phyloP scores from a whole-genome alignment of 306 rosid genomes.

The Hippophae rhamnoides region DNA sequence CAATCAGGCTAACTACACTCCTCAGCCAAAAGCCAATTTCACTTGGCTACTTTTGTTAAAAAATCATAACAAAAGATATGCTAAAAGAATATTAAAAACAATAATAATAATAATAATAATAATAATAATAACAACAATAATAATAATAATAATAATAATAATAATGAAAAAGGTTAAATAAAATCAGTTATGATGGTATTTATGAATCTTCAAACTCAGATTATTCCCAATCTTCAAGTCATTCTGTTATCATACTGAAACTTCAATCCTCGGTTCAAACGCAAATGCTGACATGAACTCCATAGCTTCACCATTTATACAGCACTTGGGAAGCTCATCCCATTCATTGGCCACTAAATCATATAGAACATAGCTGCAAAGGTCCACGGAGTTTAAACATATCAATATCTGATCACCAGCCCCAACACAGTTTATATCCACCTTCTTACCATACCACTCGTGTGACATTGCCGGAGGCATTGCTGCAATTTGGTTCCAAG shows the following conservation, averaged over 20 bases:
- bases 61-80: slow-evolving; percentile 16
- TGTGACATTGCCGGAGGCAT: slow-evolving; percentile 88
- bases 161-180: background rate
- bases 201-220: slow-evolving; percentile 4
- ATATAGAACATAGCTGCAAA: slow-evolving; percentile 45
- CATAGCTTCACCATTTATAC: slow-evolving; percentile 49
- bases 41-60: slow-evolving; percentile 27
- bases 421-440: slow-evolving; percentile 84
- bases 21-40: slow-evolving; percentile 20
- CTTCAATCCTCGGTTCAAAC: slow-evolving; percentile 91
- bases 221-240: background rate
- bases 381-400: slow-evolving; percentile 63
- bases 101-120: background rate
- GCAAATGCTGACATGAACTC: slow-evolving; percentile 90
- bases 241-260: slow-evolving; percentile 35
- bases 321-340: slow-evolving; percentile 65
- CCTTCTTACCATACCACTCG: slow-evolving; percentile 84
- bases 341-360: slow-evolving; percentile 56
- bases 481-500: slow-evolving; percentile 73
- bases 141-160: background rate
- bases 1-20: slow-evolving; percentile 17
- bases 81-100: slow-evolving; percentile 2
- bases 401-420: slow-evolving; percentile 56
- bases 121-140: background rate
- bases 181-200: background rate